These are phyloP conservation scores for Linum usitatissimum DNA, from an alignment of 345 rosid genomes.

Conservation along the genomic window DNA sequence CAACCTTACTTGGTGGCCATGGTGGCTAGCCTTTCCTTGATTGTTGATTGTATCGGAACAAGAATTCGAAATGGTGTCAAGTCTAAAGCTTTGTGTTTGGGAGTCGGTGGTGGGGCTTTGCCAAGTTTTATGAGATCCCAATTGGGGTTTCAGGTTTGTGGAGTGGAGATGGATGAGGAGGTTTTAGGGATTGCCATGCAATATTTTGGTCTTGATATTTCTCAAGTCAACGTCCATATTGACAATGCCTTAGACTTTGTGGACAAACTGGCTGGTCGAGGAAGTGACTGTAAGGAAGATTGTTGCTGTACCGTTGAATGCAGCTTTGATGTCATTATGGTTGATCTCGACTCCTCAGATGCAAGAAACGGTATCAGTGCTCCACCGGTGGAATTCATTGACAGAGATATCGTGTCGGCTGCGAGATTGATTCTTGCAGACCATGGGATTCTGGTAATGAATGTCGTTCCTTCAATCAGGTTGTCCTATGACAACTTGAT, in stretches of 20 bases:
- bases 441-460: slow-evolving; percentile 48
- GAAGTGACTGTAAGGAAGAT: background rate
- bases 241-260: slow-evolving; percentile 50
- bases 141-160: slow-evolving; percentile 53
- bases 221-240: slow-evolving; percentile 24
- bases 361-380: slow-evolving; percentile 43
- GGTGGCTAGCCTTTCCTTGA: slow-evolving; percentile 54
- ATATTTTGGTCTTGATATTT: slow-evolving; percentile 59
- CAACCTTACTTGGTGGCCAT: slow-evolving; percentile 71
- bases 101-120: slow-evolving; percentile 83
- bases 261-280: slow-evolving; percentile 26
- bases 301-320: background rate
- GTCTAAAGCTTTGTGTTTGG: slow-evolving; percentile 64
- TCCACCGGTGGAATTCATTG: slow-evolving; percentile 56
- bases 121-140: slow-evolving; percentile 45
- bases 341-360: slow-evolving; percentile 65
- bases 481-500: slow-evolving; percentile 31
- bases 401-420: slow-evolving; percentile 37
- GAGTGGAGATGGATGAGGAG: slow-evolving; percentile 57
- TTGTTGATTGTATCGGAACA: slow-evolving; percentile 21
- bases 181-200: slow-evolving; percentile 46
- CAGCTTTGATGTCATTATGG: slow-evolving; percentile 64
- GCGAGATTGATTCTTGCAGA: slow-evolving; percentile 38
- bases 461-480: slow-evolving; percentile 49
- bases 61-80: slow-evolving; percentile 16